Conservation (phyloP, 805 yeast genomes). For the Myxozyma melibiosi region DNA sequence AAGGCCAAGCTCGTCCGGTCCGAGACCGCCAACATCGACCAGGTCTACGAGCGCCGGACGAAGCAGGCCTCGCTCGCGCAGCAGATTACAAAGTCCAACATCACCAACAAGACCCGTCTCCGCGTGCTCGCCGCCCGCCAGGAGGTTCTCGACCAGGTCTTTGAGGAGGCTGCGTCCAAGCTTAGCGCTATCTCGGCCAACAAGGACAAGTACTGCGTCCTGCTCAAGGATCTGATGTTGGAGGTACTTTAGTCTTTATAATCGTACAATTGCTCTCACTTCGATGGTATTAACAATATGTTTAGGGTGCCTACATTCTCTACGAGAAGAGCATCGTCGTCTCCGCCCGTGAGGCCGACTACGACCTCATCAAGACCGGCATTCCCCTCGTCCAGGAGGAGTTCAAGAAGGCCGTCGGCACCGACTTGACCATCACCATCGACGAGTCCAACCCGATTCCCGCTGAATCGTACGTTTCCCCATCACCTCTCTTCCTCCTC, state of each 20-base stretch:
- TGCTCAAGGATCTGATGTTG: constrained; percentile 75
- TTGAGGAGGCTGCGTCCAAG: constrained; percentile 65
- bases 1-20: constrained; percentile 92
- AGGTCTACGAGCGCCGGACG: constrained; percentile 73
- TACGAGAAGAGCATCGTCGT: constrained; percentile 70
- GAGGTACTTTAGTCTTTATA: constrained; percentile 47
- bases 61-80: constrained; percentile 92
- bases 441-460: constrained; percentile 61
- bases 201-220: constrained; percentile 60
- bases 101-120: constrained; percentile 92
- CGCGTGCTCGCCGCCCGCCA: constrained; percentile 86
- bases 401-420: constrained; percentile 65
- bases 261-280: constrained; percentile 32
- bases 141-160: constrained; percentile 71
- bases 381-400: constrained; percentile 60
- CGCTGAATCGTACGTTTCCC: constrained; percentile 46
- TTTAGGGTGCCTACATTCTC: constrained; percentile 57
- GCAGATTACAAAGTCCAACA: constrained; percentile 93
- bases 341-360: constrained; percentile 68
- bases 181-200: constrained; percentile 62
- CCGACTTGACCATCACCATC: constrained; percentile 56
- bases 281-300: neutral
- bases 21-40: constrained; percentile 86
- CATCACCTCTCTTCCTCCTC: neutral
- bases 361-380: constrained; percentile 61